These are phyloP conservation scores for Penicillium rolfsii DNA, from an alignment of 2,329 filamentous ascomycete genomes.

Conservation along the genomic window DNA sequence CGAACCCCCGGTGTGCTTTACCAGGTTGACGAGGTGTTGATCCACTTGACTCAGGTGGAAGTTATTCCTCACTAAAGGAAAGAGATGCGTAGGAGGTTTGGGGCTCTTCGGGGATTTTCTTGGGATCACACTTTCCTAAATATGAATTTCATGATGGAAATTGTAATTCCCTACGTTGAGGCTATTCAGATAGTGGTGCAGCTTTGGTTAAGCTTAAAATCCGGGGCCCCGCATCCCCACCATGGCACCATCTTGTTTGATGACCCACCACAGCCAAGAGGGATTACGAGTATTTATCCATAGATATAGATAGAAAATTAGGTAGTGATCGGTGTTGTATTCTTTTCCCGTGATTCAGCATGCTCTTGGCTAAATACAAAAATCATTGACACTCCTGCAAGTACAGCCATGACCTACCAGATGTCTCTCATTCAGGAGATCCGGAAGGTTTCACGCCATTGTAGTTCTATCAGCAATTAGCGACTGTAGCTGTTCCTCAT, in stretches of 20 bases:
- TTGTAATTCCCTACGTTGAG: background rate
- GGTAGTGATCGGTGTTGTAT: no score
- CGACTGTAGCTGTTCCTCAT: background rate
- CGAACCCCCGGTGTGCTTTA: background rate
- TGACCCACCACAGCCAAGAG: background rate
- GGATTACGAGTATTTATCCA: background rate
- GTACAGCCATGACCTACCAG: background rate
- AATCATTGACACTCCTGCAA: background rate
- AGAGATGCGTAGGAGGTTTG: background rate
- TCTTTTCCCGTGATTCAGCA: no score
- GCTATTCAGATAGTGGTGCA: background rate
- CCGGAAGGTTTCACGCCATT: background rate
- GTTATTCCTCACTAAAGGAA: background rate
- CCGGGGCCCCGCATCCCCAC: background rate
- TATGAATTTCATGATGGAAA: no score
- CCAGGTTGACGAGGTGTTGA: background rate
- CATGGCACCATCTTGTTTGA: background rate
- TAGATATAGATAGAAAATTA: no score
- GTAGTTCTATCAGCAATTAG: background rate
- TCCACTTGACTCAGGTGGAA: background rate
- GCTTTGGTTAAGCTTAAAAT: background rate
- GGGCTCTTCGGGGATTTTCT: constrained; percentile 1
- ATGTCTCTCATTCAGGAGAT: background rate
- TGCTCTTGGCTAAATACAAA: background rate
- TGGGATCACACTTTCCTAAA: background rate